These are phyloP conservation scores for Fusarium piperis DNA, from an alignment of 2,329 filamentous ascomycete genomes.

Conservation along the genomic window DNA sequence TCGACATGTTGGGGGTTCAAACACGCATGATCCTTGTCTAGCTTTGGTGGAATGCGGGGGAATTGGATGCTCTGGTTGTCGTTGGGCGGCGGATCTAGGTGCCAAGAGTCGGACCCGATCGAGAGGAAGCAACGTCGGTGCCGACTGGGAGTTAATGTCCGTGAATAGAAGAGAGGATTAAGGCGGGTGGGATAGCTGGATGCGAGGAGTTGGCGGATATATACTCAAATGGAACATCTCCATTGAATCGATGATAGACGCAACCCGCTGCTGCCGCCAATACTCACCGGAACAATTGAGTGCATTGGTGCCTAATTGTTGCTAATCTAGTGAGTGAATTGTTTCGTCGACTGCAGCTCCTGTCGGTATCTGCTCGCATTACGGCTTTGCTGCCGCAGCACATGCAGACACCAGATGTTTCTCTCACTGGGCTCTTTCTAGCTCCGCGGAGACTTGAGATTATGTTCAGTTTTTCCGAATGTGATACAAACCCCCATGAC, in stretches of 20 bases:
- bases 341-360: background rate
- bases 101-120: background rate
- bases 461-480: background rate
- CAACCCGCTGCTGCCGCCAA: background rate
- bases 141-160: background rate
- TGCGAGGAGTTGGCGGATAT: background rate
- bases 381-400: background rate
- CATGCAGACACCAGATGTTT: background rate
- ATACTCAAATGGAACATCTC: background rate
- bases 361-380: background rate
- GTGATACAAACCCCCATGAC: background rate
- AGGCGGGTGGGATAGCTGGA: too few relatives aligned
- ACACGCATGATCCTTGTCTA: background rate
- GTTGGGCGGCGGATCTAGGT: background rate
- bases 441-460: background rate
- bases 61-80: background rate
- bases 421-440: background rate
- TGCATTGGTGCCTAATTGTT: background rate
- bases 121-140: background rate
- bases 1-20: constrained; percentile 3
- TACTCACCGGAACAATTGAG: background rate
- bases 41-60: constrained; percentile 9
- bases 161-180: too few relatives aligned
- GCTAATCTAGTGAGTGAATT: background rate
- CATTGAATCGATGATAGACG: too few relatives aligned